These are phyloP conservation scores for Macrophomina phaseolina DNA, from an alignment of 2,329 filamentous ascomycete genomes.

Conservation along the genomic window DNA sequence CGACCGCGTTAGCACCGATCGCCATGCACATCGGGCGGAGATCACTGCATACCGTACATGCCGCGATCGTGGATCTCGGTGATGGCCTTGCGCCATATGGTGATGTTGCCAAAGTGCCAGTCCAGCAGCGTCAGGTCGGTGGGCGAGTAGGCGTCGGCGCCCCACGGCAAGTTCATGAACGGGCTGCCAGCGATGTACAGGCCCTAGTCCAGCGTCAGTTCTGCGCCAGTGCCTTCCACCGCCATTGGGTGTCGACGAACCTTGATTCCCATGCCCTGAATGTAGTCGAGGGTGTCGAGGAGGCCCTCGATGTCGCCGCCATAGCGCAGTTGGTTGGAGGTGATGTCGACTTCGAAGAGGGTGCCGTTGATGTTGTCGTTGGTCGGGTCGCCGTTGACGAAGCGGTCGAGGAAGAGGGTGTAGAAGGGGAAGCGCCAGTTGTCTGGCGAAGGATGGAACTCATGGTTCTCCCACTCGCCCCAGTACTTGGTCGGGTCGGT, in stretches of 20 bases:
- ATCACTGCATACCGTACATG: slow-evolving; percentile 59
- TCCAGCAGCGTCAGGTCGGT: slow-evolving; percentile 69
- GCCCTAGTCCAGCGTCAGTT: slow-evolving; percentile 45
- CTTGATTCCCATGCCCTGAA: slow-evolving; percentile 69
- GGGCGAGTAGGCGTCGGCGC: slow-evolving; percentile 63
- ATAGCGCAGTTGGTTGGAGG: slow-evolving; percentile 67
- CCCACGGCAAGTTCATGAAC: slow-evolving; percentile 70
- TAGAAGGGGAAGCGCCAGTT: slow-evolving; percentile 73
- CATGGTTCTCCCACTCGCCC: slow-evolving; percentile 61
- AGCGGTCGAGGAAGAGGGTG: slow-evolving; percentile 67
- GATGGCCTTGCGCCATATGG: slow-evolving; percentile 63
- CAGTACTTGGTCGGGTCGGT: slow-evolving; percentile 63
- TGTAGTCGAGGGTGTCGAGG: slow-evolving; percentile 66
- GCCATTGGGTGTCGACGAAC: slow-evolving; percentile 38
- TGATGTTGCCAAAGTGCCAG: slow-evolving; percentile 65
- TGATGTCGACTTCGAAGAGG: slow-evolving; percentile 64
- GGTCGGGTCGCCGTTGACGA: slow-evolving; percentile 67
- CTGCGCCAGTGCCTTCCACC: slow-evolving; percentile 2
- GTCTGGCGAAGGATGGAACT: slow-evolving; percentile 59
- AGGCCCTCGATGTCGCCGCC: slow-evolving; percentile 66
- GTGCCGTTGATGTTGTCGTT: slow-evolving; percentile 70
- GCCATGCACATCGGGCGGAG: slow-evolving; percentile 8
- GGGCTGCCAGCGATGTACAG: slow-evolving; percentile 69
- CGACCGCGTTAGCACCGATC: slow-evolving; percentile 11
- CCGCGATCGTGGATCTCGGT: slow-evolving; percentile 64